A percentile compares a stretch with the other conserved stretches of the same genome.
phyloP scores from a whole-genome alignment of 768 basidiomycete genomes.

The Suillus occidentalis region DNA sequence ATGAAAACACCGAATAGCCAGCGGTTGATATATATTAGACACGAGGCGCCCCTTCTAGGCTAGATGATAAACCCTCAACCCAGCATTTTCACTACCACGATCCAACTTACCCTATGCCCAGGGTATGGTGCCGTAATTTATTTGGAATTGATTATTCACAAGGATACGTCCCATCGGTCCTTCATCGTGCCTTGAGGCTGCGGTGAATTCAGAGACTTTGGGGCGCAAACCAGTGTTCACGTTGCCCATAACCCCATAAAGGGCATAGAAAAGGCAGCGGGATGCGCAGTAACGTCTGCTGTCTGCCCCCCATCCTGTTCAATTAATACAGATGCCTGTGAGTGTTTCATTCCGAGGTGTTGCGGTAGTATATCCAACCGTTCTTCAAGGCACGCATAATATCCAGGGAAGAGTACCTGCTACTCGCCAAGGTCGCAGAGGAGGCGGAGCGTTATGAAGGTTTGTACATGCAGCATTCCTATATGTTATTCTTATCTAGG shows the following conservation, averaged over 20 bases:
- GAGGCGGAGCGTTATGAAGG: slow-evolving; percentile 91
- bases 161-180: neutral
- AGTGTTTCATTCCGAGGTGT: slow-evolving; percentile 13
- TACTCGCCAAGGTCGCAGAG: slow-evolving; percentile 80
- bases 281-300: slow-evolving; percentile 2
- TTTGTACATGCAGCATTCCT: slow-evolving; percentile 28
- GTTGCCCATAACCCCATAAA: slow-evolving; percentile 33
- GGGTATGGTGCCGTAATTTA: slow-evolving; percentile 16
- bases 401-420: slow-evolving; percentile 43
- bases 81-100: slow-evolving; percentile 17
- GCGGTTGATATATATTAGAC: neutral
- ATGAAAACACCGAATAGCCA: neutral
- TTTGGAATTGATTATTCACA: slow-evolving; percentile 8
- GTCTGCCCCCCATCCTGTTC: neutral
- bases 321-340: slow-evolving; percentile 26
- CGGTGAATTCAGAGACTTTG: slow-evolving; percentile 12
- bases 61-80: slow-evolving; percentile 29
- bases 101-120: slow-evolving; percentile 30
- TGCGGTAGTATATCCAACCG: slow-evolving; percentile 6
- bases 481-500: neutral
- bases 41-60: slow-evolving; percentile 8
- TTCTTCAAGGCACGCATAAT: slow-evolving; percentile 29
- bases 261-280: slow-evolving; percentile 29
- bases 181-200: slow-evolving; percentile 15
- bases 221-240: slow-evolving; percentile 7